These are phyloP conservation scores for Suhomyces xylopsoci DNA, from an alignment of 805 yeast genomes.

Conservation along the genomic window DNA sequence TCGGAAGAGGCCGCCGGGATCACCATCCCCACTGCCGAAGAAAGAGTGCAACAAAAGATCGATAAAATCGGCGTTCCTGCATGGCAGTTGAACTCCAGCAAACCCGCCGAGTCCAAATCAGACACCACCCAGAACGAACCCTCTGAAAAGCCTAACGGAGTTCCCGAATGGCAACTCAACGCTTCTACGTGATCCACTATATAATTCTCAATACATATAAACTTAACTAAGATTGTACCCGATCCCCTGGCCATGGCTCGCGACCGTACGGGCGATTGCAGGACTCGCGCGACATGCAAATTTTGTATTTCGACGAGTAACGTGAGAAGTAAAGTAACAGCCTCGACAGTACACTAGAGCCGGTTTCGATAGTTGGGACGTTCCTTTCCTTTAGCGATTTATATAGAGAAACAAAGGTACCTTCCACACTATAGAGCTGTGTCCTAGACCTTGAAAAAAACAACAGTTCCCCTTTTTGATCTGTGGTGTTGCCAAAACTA, in stretches of 20 bases:
- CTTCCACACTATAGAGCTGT: background rate
- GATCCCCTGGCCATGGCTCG: background rate
- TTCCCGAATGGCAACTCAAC: conserved; percentile 41
- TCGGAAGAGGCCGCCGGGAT: conserved; percentile 17
- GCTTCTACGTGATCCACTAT: conserved; percentile 4
- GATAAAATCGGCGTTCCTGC: conserved; percentile 42
- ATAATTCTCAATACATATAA: background rate
- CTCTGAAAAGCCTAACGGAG: conserved; percentile 17
- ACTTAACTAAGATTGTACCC: background rate
- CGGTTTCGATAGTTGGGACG: background rate
- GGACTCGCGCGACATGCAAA: conserved; percentile 1
- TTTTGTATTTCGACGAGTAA: background rate
- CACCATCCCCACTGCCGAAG: conserved; percentile 7
- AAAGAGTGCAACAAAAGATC: conserved; percentile 22
- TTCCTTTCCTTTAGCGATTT: background rate
- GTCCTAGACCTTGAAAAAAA: background rate
- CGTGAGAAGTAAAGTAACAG: background rate
- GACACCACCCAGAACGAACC: background rate
- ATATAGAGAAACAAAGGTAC: background rate
- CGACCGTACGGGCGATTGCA: background rate
- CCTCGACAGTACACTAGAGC: background rate
- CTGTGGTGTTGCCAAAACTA: background rate
- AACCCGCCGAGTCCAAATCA: background rate
- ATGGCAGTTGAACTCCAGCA: conserved; percentile 36
- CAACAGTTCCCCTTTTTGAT: background rate